Percentiles rank a stretch among this genome's conserved stretches.
Evolutionary conservation across 179 eudicot genomes (phyloP).

Genomic region (Vitellaria paradoxa): DNA sequence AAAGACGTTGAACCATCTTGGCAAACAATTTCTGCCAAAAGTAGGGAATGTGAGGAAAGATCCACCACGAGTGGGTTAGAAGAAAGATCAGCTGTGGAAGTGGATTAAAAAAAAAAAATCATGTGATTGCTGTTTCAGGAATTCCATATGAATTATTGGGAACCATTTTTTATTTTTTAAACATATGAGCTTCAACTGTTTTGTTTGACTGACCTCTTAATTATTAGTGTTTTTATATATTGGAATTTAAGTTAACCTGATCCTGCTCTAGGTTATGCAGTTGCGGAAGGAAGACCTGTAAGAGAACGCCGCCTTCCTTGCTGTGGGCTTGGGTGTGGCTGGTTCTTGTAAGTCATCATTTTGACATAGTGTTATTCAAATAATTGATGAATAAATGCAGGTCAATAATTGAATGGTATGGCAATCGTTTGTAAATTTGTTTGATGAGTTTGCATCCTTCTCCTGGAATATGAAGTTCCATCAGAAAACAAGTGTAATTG

Average conservation of each 20-base stretch:
- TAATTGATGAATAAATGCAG: no score
- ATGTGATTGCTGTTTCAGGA: background rate
- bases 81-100: background rate
- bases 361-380: background rate
- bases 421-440: no score
- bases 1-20: background rate
- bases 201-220: background rate
- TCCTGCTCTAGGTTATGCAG: conserved; percentile 56
- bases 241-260: background rate
- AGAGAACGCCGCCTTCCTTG: conserved; percentile 77
- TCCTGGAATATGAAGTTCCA: background rate
- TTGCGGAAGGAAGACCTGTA: conserved; percentile 77
- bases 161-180: background rate
- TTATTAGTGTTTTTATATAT: background rate
- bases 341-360: conserved; percentile 72
- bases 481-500: no score
- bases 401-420: background rate
- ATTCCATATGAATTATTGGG: background rate
- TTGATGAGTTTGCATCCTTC: background rate
- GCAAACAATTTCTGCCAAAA: background rate
- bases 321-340: conserved; percentile 90
- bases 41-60: background rate
- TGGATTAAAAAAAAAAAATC: background rate
- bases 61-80: background rate
- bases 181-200: background rate